Conservation (phyloP, 1,284 basidiomycete species). For the Cystobasidium slooffiae region DNA sequence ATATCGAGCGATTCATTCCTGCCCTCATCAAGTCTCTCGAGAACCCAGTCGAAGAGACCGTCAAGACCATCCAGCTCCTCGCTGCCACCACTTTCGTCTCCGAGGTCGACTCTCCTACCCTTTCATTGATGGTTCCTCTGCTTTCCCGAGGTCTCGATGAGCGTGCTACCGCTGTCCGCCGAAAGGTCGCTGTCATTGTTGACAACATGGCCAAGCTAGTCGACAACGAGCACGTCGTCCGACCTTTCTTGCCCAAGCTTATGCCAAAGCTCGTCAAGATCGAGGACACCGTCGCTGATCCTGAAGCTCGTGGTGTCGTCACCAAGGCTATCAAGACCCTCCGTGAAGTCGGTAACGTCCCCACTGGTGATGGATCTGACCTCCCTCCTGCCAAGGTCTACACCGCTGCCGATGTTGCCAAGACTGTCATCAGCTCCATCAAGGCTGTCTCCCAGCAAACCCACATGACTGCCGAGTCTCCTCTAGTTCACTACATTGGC, state of each 20-base stretch:
- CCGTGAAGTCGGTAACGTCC: conserved; percentile 85
- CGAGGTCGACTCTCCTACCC: conserved; percentile 98
- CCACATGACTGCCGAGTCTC: conserved; percentile 61
- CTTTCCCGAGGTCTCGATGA: conserved; percentile 93
- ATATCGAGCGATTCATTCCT: conserved; percentile 94
- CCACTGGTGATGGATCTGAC: conserved; percentile 81
- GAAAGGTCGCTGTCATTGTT: conserved; percentile 93
- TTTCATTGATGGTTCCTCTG: conserved; percentile 98
- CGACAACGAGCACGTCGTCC: conserved; percentile 90
- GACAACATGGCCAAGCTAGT: conserved; percentile 99
- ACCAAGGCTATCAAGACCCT: conserved; percentile 88
- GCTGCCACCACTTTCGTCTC: conserved; percentile 99
- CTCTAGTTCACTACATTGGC: conserved; percentile 72
- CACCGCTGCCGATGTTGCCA: conserved; percentile 69
- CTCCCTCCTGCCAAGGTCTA: conserved; percentile 79
- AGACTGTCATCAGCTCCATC: conserved; percentile 74
- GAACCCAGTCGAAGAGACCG: conserved; percentile 99
- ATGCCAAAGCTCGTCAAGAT: conserved; percentile 94
- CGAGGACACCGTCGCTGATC: conserved; percentile 87
- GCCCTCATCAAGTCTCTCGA: conserved; percentile 96
- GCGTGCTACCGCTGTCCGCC: conserved; percentile 93
- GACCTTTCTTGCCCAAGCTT: conserved; percentile 93
- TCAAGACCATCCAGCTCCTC: conserved; percentile 92
- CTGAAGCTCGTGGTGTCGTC: conserved; percentile 89
- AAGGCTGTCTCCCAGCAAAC: conserved; percentile 71